Evolutionary conservation across 768 basidiomycete genomes (phyloP), one percentile per base, ranked within the genome.

Genomic region (Russula vinacea): DNA sequence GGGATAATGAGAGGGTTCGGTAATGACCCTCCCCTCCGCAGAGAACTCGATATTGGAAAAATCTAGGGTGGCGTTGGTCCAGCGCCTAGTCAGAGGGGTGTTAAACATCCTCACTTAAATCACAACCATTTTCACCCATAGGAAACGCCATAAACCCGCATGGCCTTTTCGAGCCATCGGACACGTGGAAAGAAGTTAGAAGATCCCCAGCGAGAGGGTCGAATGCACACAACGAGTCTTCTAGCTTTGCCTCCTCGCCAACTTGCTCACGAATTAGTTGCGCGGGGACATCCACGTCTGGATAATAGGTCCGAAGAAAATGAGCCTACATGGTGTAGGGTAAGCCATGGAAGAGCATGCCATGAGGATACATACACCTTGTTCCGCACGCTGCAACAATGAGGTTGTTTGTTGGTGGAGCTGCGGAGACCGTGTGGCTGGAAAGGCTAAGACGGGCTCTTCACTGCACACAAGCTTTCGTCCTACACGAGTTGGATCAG

Each of bases 281-380:
- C n/a, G 81, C 75, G 8, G 88, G 76, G n/a, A 93, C 77, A 64
- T 91, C 88, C 17, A 87, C 78, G 64, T 92, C 89, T 1, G 90
- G 89, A 59, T 87, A 80, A 72, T 82, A 80, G 5, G 83, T 85
- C 51, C 87, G 83, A 53, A 92, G 77, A 69, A 89, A 90, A 60
- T 86, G 84, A 16, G 87, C 81, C 90, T 93, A 64, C 19, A 52
- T n/a, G 40, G 54, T 32, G 29, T 17, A 39, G 26, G 19, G 62
- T 53, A 37, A 35, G 47, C 40, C 52, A 56, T 50, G 57, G 53
- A 65, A 13, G 40, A 19, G 16, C 33, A 59, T 62, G 59, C 44
- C 33, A 19, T 17, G 44, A 58, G 26, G 37, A 7, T 22, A 63
- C 82, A 56, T 72, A 92, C 90, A 26, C 86, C 86, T 76, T 85